Evolutionary conservation across 2,329 filamentous ascomycete species (phyloP).

Genomic region (Sordariomycetes sp.): DNA sequence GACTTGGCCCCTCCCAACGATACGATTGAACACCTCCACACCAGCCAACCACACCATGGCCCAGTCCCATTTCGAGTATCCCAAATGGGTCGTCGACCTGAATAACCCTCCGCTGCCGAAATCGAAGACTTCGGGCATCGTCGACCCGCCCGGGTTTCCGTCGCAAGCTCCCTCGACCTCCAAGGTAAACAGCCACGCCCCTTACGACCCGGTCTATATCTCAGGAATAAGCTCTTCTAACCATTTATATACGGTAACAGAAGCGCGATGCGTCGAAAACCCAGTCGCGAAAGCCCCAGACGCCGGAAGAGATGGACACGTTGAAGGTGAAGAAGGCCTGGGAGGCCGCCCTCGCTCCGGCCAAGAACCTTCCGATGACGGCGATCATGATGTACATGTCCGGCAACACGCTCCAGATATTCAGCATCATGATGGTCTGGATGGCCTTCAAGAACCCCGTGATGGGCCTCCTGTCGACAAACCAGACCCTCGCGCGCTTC

Average conservation of each 20-base stretch:
- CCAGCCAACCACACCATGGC: not conserved
- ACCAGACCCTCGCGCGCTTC: conserved; percentile 82
- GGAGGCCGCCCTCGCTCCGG: conserved; percentile 88
- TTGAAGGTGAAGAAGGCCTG: conserved; percentile 98
- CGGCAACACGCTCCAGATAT: conserved; percentile 94
- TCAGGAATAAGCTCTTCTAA: not conserved
- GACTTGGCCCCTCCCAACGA: not conserved
- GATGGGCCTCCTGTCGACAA: conserved; percentile 70
- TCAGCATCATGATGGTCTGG: conserved; percentile 99
- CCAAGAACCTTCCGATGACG: conserved; percentile 95
- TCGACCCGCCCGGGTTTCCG: conserved; percentile 80
- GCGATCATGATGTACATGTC: conserved; percentile 99
- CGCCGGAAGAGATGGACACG: conserved; percentile 80
- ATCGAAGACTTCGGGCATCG: conserved; percentile 56
- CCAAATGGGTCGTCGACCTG: conserved; percentile 67
- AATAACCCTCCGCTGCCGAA: conserved; percentile 57
- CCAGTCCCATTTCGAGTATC: not conserved
- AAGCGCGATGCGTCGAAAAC: conserved; percentile 38
- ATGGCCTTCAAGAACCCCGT: conserved; percentile 98
- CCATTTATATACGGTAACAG: conserved; percentile 14
- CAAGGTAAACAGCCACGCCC: conserved; percentile 34
- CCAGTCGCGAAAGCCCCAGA: conserved; percentile 54
- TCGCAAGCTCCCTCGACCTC: conserved; percentile 33
- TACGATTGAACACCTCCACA: not conserved
- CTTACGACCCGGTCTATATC: not conserved